phyloP scores from a whole-genome alignment of 164 flowering plant genomes.

The Stephania cephalantha region DNA sequence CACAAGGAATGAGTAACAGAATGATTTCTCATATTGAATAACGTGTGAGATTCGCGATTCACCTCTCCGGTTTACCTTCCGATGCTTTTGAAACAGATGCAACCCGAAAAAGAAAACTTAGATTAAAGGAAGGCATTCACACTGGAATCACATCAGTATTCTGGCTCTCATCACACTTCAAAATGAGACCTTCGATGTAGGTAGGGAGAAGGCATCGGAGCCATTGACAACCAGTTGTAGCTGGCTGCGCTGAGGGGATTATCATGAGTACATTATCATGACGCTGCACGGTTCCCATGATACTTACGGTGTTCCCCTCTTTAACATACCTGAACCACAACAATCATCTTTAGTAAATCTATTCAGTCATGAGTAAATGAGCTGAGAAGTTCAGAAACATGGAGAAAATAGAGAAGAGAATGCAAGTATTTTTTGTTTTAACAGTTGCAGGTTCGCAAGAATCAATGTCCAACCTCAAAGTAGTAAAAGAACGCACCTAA shows the following conservation, averaged over 20 bases:
- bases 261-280: slow-evolving; percentile 90
- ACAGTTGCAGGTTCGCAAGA: not conserved
- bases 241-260: slow-evolving; percentile 66
- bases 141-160: slow-evolving; percentile 76
- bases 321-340: slow-evolving; percentile 58
- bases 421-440: not conserved
- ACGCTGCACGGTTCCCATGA: slow-evolving; percentile 83
- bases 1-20: slow-evolving; percentile 11
- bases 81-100: slow-evolving; percentile 16
- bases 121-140: slow-evolving; percentile 23
- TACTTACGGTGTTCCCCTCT: slow-evolving; percentile 94
- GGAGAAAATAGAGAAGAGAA: not conserved
- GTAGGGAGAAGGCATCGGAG: slow-evolving; percentile 72
- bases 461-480: not conserved
- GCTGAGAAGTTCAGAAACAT: not conserved
- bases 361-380: not conserved
- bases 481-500: not conserved
- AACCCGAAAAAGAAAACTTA: slow-evolving; percentile 5
- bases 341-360: slow-evolving; percentile 1
- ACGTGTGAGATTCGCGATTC: not conserved
- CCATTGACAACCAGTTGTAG: slow-evolving; percentile 82
- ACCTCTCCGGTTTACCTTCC: slow-evolving; percentile 5
- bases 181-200: slow-evolving; percentile 60
- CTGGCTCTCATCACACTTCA: slow-evolving; percentile 74
- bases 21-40: slow-evolving; percentile 4